Evolutionary conservation across 1,284 basidiomycete species (phyloP).

Genomic region (Puccinia triticina): DNA sequence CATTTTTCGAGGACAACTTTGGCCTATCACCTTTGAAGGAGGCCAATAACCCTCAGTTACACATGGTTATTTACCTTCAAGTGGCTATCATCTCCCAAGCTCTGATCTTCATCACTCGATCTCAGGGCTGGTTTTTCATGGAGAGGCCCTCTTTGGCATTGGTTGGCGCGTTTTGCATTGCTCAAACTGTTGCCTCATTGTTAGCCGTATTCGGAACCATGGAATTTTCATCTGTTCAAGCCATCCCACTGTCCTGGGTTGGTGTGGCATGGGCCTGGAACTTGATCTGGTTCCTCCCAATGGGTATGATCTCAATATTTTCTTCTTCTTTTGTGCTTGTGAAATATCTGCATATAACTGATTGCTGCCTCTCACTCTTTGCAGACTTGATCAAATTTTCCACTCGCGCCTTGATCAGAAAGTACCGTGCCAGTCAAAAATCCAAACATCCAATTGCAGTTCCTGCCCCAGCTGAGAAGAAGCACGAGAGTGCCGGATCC

Average conservation of each 20-base stretch:
- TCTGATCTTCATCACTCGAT: slow-evolving; percentile 93
- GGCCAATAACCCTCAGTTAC: slow-evolving; percentile 63
- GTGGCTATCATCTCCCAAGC: slow-evolving; percentile 98
- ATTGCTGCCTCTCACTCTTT: background rate
- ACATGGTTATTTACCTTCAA: slow-evolving; percentile 68
- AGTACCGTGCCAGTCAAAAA: slow-evolving; percentile 65
- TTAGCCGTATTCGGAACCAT: slow-evolving; percentile 42
- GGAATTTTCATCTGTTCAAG: slow-evolving; percentile 41
- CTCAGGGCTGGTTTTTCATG: slow-evolving; percentile 97
- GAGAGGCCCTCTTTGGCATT: slow-evolving; percentile 77
- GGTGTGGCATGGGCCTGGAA: slow-evolving; percentile 73
- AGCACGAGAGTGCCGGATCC: slow-evolving; percentile 67
- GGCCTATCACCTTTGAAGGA: slow-evolving; percentile 64
- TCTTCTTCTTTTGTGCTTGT: background rate
- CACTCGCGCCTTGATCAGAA: slow-evolving; percentile 64
- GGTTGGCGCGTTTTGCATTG: slow-evolving; percentile 49
- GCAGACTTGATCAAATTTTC: slow-evolving; percentile 94
- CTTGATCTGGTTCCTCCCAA: slow-evolving; percentile 44
- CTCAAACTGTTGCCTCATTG: slow-evolving; percentile 47
- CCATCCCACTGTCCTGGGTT: slow-evolving; percentile 81
- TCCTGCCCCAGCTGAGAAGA: slow-evolving; percentile 77
- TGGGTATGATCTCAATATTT: slow-evolving; percentile 66
- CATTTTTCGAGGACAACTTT: slow-evolving; percentile 87
- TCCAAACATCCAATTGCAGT: slow-evolving; percentile 56
- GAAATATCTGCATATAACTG: slow-evolving; percentile 57